Evolutionary conservation across 345 rosid species (phyloP), one percentile per base, ranked within the genome.

Genomic region (Camelina hispida): DNA sequence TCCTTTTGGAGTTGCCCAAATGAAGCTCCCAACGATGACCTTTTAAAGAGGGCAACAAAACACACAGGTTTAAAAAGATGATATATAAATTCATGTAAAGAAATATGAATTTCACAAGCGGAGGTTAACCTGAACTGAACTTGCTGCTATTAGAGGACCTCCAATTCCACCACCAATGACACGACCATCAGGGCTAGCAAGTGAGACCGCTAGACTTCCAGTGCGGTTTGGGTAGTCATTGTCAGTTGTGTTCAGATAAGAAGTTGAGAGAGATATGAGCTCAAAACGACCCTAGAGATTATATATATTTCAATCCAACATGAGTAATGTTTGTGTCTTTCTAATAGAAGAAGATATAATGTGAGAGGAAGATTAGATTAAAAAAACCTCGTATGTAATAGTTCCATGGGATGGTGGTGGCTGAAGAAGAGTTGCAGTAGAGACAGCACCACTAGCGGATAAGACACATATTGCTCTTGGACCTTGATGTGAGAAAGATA

Each of bases 161-260:
- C 97, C 97, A 25, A 92, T 88, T 62, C 91, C 96, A 71, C 99
- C 99, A 62, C 99, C 99, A 63, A 92, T 87, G 73, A 95, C 93
- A 17, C 88, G 96, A 34, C 98, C 99, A 69, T 92, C 98, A 0
- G 97, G 89, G 77, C 94, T 88, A 62, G 99, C 97, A 43, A 95
- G 91, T 69, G 96, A 92, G 51, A 89, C 94, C 69, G 93, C 85
- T 34, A 95, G 76, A 72, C 87, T 88, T 48, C 96, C 99, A 71
- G 83, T 76, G 83, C 86, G 86, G 74, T 87, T 81, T 54, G 78
- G 83, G 37, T 87, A 73, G 30, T 88, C 84, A n/a, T 83, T 74
- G 20, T 76, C 77, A 42, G 55, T 82, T 35, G 89, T 72, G 51
- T 85, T 76, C 85, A 90, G 72, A 78, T 84, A 90, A 23, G 94